These are phyloP conservation scores for Balansia obtecta DNA, from an alignment of 2,329 filamentous ascomycete species.

Conservation along the genomic window DNA sequence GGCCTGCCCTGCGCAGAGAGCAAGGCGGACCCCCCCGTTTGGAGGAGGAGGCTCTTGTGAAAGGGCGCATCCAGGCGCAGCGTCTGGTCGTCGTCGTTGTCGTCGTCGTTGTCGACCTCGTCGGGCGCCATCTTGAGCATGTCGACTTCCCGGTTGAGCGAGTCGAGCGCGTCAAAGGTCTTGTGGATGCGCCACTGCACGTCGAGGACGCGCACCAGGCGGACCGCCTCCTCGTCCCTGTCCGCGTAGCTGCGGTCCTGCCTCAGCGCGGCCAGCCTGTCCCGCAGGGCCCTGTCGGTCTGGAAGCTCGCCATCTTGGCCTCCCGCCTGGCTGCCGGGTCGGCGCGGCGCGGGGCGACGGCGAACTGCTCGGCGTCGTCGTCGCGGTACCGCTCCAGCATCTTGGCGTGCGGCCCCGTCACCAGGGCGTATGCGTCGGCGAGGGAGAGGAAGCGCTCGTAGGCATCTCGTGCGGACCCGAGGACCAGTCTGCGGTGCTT, in stretches of 20 bases:
- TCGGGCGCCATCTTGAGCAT: slow-evolving; percentile 65
- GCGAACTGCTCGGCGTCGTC: slow-evolving; percentile 60
- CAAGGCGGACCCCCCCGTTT: slow-evolving; percentile 55
- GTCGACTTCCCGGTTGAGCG: slow-evolving; percentile 70
- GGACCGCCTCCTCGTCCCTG: slow-evolving; percentile 71
- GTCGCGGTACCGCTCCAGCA: slow-evolving; percentile 63
- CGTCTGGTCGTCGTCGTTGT: slow-evolving; percentile 28
- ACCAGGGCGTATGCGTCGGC: slow-evolving; percentile 72
- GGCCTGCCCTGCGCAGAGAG: slow-evolving; percentile 72
- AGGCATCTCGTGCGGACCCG: slow-evolving; percentile 50
- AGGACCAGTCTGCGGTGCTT: slow-evolving; percentile 51
- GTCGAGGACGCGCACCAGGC: slow-evolving; percentile 66
- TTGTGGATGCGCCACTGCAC: slow-evolving; percentile 63
- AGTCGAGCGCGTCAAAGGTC: slow-evolving; percentile 78
- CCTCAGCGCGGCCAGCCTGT: slow-evolving; percentile 54
- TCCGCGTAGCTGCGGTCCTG: slow-evolving; percentile 38
- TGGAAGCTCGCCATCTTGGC: slow-evolving; percentile 78
- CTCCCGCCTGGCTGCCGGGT: slow-evolving; percentile 58
- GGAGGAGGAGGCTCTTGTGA: slow-evolving; percentile 27
- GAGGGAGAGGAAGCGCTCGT: slow-evolving; percentile 66
- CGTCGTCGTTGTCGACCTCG: slow-evolving; percentile 32
- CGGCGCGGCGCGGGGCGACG: slow-evolving; percentile 44
- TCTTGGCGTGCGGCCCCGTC: slow-evolving; percentile 46
- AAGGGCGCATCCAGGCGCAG: slow-evolving; percentile 61
- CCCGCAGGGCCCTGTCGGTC: slow-evolving; percentile 74